phyloP scores from a whole-genome alignment of 2,329 filamentous ascomycete genomes.

The Hypoxylon sp. region DNA sequence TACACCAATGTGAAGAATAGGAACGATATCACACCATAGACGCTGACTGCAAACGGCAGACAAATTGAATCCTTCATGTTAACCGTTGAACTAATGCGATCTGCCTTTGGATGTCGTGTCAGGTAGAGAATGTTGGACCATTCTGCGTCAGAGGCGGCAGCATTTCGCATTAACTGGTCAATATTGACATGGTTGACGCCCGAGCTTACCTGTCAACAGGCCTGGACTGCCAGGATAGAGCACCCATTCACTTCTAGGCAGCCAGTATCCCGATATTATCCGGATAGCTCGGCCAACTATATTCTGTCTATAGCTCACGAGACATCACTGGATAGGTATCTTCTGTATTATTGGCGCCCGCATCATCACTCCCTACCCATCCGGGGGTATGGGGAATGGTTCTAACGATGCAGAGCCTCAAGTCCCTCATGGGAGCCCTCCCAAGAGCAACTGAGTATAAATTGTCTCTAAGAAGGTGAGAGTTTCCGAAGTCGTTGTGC shows the following conservation, averaged over 20 bases:
- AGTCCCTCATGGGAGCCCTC: neutral
- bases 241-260: neutral
- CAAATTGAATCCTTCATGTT: conserved; percentile 1
- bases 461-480: neutral
- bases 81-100: neutral
- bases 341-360: conserved; percentile 21
- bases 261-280: conserved; percentile 23
- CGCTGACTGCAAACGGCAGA: conserved; percentile 9
- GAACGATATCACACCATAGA: conserved; percentile 11
- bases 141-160: conserved; percentile 29
- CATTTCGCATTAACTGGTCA: conserved; percentile 12
- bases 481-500: neutral
- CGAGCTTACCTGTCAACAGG: conserved; percentile 7
- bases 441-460: conserved; percentile 7
- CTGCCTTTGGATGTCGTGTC: neutral
- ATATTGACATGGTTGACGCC: conserved; percentile 12
- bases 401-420: conserved; percentile 18
- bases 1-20: conserved; percentile 5
- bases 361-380: conserved; percentile 1
- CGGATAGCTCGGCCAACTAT: conserved; percentile 3
- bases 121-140: conserved; percentile 5
- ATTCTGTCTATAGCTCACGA: conserved; percentile 6
- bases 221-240: neutral
- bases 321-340: conserved; percentile 6
- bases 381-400: neutral